Percentiles rank a stretch among this genome's conserved stretches.
phyloP scores from a whole-genome alignment of 441 rosid genomes.

The Populus trichocarpa region DNA sequence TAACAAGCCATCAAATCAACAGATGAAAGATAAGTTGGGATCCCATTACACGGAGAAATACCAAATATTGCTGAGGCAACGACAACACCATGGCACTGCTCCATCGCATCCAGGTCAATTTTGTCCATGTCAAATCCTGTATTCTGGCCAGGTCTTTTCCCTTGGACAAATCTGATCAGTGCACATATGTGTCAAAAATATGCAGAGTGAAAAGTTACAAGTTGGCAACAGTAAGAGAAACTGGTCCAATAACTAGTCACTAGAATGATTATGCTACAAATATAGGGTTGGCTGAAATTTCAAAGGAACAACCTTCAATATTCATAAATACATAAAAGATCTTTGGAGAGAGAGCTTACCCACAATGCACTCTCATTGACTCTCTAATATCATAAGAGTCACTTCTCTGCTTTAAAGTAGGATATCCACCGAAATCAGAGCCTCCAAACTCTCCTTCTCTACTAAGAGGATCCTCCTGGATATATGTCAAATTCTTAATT shows the following conservation, averaged over 20 bases:
- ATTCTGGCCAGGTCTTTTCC: conserved; percentile 64
- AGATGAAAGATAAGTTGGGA: conserved; percentile 13
- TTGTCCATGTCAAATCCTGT: conserved; percentile 82
- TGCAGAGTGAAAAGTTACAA: not conserved
- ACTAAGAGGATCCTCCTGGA: conserved; percentile 52
- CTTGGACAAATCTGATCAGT: conserved; percentile 65
- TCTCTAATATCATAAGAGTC: conserved; percentile 73
- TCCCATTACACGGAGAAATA: conserved; percentile 29
- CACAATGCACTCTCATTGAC: conserved; percentile 79
- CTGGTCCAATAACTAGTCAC: not conserved
- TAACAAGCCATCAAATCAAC: conserved; percentile 17
- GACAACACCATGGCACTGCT: conserved; percentile 72
- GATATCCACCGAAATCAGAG: conserved; percentile 86
- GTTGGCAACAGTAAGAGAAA: conserved; percentile 3
- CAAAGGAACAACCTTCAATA: not conserved
- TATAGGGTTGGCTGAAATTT: not conserved
- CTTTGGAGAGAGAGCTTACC: conserved; percentile 44
- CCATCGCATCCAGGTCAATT: conserved; percentile 73
- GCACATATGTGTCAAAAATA: conserved; percentile 6
- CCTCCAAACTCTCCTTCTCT: conserved; percentile 71
- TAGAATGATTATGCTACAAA: conserved; percentile 1
- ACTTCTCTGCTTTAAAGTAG: conserved; percentile 63
- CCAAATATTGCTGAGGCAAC: conserved; percentile 93
- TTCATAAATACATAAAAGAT: not conserved
- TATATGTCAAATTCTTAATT: conserved; percentile 58